Conservation (phyloP, 495 filamentous ascomycete species). For the Neurospora tetrasperma region DNA sequence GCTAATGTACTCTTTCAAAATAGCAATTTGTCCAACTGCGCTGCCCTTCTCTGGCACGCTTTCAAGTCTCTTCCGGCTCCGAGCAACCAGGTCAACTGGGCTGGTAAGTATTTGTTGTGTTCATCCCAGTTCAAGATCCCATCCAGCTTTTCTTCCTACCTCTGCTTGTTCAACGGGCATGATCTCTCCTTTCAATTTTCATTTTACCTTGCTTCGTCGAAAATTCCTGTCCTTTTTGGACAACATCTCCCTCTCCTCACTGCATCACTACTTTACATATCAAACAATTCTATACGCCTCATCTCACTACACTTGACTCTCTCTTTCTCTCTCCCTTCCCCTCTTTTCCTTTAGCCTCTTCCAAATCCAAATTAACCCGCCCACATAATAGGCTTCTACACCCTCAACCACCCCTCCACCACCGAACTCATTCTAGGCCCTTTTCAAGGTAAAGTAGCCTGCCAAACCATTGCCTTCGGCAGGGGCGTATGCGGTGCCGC, state of each 20-base stretch:
- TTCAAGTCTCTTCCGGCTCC: slow-evolving; percentile 70
- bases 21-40: slow-evolving; percentile 77
- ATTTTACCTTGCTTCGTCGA: not conserved
- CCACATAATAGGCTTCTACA: slow-evolving; percentile 59
- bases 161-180: not conserved
- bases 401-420: slow-evolving; percentile 45
- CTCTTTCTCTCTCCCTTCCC: not conserved
- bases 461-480: slow-evolving; percentile 72
- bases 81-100: slow-evolving; percentile 72
- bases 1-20: not conserved
- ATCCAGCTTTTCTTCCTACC: not conserved
- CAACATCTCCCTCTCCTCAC: slow-evolving; percentile 11
- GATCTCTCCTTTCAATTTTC: not conserved
- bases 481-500: slow-evolving; percentile 79
- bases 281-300: not conserved
- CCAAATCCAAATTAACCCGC: not conserved
- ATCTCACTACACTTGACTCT: not conserved
- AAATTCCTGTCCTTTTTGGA: not conserved
- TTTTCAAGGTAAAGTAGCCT: slow-evolving; percentile 82
- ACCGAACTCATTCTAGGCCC: slow-evolving; percentile 67
- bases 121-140: not conserved
- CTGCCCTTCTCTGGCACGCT: slow-evolving; percentile 80
- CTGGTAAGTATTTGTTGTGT: slow-evolving; percentile 40
- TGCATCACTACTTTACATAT: slow-evolving; percentile 8
- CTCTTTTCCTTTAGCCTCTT: not conserved